Base-by-base conservation (phyloP, 2,329 filamentous ascomycete species). In the Ophiostoma australiae region DNA sequence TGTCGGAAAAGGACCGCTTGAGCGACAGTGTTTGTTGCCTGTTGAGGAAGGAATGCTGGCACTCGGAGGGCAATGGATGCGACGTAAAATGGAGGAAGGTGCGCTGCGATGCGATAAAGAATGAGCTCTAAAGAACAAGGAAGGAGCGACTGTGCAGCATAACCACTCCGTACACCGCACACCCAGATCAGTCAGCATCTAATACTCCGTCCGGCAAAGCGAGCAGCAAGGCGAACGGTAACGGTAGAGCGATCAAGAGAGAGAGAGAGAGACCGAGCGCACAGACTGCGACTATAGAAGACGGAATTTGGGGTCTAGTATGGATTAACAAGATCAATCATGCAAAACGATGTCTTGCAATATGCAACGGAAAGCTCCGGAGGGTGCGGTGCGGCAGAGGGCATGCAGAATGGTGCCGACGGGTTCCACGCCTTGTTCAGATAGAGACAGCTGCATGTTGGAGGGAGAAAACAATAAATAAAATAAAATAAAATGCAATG, bases 321-420 rank as follows among this genome's bases (percentile, higher is more conserved):
- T 31, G 23, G 52, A 58, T 31, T 58, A 27, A 27, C n/a, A 58
- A 17, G 15, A n/a, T 27, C 23, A 23, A 23, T 10, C 48, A 23
- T 55, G 44, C 37, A 39, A 39, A 11, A 39, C 8, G 10, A 39
- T 39, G 37, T 39, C 37, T 11, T 31, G 27, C 37, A 39, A 11
- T 41, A 41, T 41, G 44, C 52, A 58, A 58, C 52, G 52, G 52
- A 58, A 58, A 27, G 52, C 17, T 58, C 52, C 52, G 52, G 52
- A 41, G 39, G 39, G 15, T 8, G 39, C 39, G 23, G 4, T 31
- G 52, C 52, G 52, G n/a, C 52, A 58, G 52, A 20, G 44, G 6
- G n/a, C n/a, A 58, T 58, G 52, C 52, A 58, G n/a, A 5, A 58
- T 58, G 23, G 52, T 58, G 52, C 52, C 52, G 52, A 58, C 11